These are phyloP conservation scores for Penicillium atrosanguineum DNA, from an alignment of 495 filamentous ascomycete genomes.

Conservation along the genomic window DNA sequence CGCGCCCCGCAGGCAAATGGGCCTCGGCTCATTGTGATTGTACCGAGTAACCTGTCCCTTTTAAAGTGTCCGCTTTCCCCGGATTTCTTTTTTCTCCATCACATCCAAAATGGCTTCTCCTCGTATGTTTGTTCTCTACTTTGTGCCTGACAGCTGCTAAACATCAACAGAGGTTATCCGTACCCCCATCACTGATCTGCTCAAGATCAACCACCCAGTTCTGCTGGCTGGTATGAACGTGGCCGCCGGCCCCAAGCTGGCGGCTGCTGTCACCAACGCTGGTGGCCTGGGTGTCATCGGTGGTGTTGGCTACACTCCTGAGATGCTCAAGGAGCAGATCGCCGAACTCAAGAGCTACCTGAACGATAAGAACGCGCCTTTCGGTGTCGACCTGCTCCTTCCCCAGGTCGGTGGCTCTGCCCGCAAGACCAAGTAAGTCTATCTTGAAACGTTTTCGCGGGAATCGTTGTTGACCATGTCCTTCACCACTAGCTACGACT, in stretches of 20 bases:
- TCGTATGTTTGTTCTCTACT: slow-evolving; percentile 54
- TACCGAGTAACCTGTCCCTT: slow-evolving; percentile 6
- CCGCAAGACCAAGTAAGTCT: slow-evolving; percentile 84
- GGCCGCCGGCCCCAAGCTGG: slow-evolving; percentile 93
- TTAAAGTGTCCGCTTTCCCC: slow-evolving; percentile 22
- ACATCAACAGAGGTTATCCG: slow-evolving; percentile 68
- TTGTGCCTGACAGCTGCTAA: background rate
- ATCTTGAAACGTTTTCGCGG: background rate
- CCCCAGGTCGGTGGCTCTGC: slow-evolving; percentile 93
- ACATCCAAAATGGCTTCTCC: slow-evolving; percentile 69
- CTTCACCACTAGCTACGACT: slow-evolving; percentile 75
- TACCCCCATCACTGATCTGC: slow-evolving; percentile 87
- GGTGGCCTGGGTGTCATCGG: slow-evolving; percentile 96
- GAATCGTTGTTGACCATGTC: slow-evolving; percentile 14
- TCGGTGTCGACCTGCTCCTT: slow-evolving; percentile 92
- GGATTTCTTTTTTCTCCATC: slow-evolving; percentile 15
- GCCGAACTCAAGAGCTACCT: slow-evolving; percentile 88
- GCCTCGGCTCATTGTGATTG: background rate
- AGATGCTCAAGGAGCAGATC: slow-evolving; percentile 94
- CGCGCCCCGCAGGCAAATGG: background rate
- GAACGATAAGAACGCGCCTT: slow-evolving; percentile 94
- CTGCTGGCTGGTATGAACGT: slow-evolving; percentile 99
- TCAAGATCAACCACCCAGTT: slow-evolving; percentile 96
- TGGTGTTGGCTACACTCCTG: slow-evolving; percentile 93
- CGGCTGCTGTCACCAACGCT: slow-evolving; percentile 95